Evolutionary conservation across 1,284 basidiomycete genomes (phyloP).

Genomic region (Boletus sp.): DNA sequence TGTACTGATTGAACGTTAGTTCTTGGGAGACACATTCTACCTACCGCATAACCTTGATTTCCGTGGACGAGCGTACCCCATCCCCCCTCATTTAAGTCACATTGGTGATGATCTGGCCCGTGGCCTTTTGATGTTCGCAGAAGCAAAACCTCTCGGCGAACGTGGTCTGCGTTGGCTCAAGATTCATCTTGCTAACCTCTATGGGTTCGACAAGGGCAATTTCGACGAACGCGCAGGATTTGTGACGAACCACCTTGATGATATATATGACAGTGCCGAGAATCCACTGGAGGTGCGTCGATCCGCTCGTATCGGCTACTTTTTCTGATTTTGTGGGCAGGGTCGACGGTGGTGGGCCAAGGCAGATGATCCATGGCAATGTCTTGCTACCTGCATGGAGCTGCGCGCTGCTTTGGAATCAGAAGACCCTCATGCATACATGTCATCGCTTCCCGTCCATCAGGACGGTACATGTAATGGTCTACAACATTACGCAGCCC

Average conservation of each 20-base stretch:
- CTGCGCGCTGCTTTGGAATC: conserved; percentile 77
- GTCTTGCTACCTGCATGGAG: conserved; percentile 90
- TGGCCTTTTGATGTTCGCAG: conserved; percentile 85
- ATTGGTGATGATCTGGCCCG: conserved; percentile 95
- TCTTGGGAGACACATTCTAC: conserved; percentile 86
- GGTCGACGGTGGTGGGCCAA: conserved; percentile 86
- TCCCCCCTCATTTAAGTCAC: conserved; percentile 95
- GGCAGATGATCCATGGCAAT: conserved; percentile 98
- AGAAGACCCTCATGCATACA: conserved; percentile 68
- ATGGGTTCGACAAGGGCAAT: conserved; percentile 93
- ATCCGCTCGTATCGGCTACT: not conserved
- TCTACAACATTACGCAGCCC: conserved; percentile 96
- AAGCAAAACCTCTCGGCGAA: conserved; percentile 76
- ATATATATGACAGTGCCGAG: conserved; percentile 83
- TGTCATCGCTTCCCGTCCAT: conserved; percentile 86
- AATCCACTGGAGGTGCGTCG: conserved; percentile 72
- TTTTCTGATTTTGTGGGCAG: conserved; percentile 31
- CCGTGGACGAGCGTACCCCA: conserved; percentile 95
- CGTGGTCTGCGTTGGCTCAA: conserved; percentile 85
- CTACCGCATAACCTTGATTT: conserved; percentile 98
- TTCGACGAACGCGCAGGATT: conserved; percentile 90
- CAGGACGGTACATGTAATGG: conserved; percentile 99
- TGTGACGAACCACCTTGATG: conserved; percentile 69
- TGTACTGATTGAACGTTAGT: conserved; percentile 43
- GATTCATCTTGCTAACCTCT: conserved; percentile 92